Percentiles rank a stretch among this genome's conserved stretches.
These are phyloP conservation scores for Baudoinia panamericana DNA, from an alignment of 495 filamentous ascomycete species.

Conservation along the genomic window DNA sequence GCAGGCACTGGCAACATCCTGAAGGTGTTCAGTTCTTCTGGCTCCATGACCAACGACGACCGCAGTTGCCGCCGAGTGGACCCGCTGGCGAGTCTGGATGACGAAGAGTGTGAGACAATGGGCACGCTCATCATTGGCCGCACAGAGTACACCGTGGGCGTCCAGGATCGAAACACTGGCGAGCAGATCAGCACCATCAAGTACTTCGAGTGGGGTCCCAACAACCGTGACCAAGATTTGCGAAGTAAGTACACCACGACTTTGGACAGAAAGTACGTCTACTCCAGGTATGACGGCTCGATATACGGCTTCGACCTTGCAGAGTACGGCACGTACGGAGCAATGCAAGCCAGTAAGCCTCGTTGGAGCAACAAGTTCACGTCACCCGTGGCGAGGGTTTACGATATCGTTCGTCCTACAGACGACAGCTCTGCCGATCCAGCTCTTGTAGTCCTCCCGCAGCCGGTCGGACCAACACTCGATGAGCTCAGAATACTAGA, in stretches of 20 bases:
- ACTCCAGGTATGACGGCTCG: conserved; percentile 73
- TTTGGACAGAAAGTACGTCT: conserved; percentile 80
- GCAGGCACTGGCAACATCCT: conserved; percentile 65
- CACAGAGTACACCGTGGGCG: conserved; percentile 76
- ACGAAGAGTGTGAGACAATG: conserved; percentile 59
- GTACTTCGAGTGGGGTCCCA: conserved; percentile 91
- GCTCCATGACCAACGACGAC: conserved; percentile 36
- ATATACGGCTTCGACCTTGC: conserved; percentile 65
- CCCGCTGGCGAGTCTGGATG: conserved; percentile 45
- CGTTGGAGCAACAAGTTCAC: conserved; percentile 54
- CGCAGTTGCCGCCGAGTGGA: conserved; percentile 47
- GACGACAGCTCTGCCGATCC: conserved; percentile 43
- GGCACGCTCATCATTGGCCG: conserved; percentile 66
- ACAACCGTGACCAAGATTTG: conserved; percentile 81
- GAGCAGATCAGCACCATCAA: conserved; percentile 77
- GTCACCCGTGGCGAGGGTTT: conserved; percentile 78
- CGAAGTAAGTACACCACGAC: conserved; percentile 63
- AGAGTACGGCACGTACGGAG: conserved; percentile 31
- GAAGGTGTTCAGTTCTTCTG: conserved; percentile 49
- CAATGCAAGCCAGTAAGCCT: conserved; percentile 27
- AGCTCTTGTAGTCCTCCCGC: conserved; percentile 67
- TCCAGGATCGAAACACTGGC: conserved; percentile 61
- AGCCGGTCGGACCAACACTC: conserved; percentile 58
- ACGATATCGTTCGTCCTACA: conserved; percentile 69
- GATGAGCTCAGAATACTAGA: conserved; percentile 39